Evolutionary conservation across 1,284 basidiomycete species (phyloP).

Genomic region (Pyrrhoderma lamaoense): DNA sequence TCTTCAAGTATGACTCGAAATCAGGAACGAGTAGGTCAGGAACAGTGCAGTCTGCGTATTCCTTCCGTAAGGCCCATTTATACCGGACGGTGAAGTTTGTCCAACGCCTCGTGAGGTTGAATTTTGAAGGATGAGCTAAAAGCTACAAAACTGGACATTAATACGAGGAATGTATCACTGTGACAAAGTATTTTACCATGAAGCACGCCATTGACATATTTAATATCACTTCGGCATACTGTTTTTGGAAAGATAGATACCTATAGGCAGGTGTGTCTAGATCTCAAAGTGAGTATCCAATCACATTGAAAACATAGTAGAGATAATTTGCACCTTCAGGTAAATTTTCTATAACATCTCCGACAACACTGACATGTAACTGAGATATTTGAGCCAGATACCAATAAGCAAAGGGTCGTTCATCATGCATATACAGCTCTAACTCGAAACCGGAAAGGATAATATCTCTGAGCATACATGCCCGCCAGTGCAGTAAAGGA

Average conservation of each 20-base stretch:
- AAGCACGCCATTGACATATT: conserved; percentile 8
- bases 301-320: neutral
- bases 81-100: conserved; percentile 55
- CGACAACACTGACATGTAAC: conserved; percentile 31
- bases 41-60: conserved; percentile 40
- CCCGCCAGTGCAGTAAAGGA: conserved; percentile 48
- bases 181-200: conserved; percentile 1
- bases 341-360: conserved; percentile 37
- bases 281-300: neutral
- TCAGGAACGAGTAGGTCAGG: conserved; percentile 19
- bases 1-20: conserved; percentile 6
- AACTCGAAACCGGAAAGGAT: conserved; percentile 72
- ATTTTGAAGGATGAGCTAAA: conserved; percentile 26
- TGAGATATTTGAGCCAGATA: conserved; percentile 34
- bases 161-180: neutral
- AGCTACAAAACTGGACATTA: too few relatives aligned
- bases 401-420: conserved; percentile 71
- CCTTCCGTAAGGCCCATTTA: conserved; percentile 63
- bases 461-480: conserved; percentile 58
- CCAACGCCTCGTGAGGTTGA: conserved; percentile 31
- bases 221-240: conserved; percentile 3
- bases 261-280: conserved; percentile 9
- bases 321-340: conserved; percentile 29
- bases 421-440: conserved; percentile 61
- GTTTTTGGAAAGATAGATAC: conserved; percentile 3